phyloP scores from a whole-genome alignment of 2,329 filamentous ascomycete genomes.

The Fusarium sp. region DNA sequence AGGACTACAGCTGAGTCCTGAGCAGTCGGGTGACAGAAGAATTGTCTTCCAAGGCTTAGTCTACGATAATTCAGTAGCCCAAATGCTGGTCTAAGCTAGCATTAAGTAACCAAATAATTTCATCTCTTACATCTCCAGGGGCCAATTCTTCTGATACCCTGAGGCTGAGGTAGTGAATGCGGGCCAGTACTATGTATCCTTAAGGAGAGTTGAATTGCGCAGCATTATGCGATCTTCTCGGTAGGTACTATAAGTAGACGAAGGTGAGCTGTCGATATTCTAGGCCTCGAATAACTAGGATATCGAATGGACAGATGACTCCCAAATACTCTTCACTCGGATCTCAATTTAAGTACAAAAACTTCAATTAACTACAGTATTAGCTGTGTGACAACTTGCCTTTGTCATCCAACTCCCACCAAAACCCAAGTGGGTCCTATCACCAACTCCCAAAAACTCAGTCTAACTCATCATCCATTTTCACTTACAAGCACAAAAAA shows the following conservation, averaged over 20 bases:
- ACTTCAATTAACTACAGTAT: not conserved
- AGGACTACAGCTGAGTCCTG: not conserved
- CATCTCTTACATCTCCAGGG: not conserved
- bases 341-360: not conserved
- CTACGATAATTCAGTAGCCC: not conserved
- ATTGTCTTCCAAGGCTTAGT: not conserved
- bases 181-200: too few species aligned
- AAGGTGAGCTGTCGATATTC: not conserved
- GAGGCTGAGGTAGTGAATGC: too few species aligned
- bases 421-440: constrained; percentile 35
- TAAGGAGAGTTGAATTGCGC: too few species aligned
- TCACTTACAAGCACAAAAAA: constrained; percentile 16
- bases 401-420: constrained; percentile 18
- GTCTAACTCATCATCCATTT: not conserved
- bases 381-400: not conserved
- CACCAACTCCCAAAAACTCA: constrained; percentile 28
- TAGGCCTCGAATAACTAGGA: not conserved
- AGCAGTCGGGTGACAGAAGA: too few species aligned
- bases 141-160: not conserved
- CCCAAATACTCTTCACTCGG: not conserved
- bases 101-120: not conserved
- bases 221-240: too few species aligned
- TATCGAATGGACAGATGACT: not conserved
- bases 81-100: not conserved
- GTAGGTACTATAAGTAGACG: too few species aligned